Evolutionary conservation across 768 basidiomycete genomes (phyloP).

Genomic region (Chalciporus piperatus): DNA sequence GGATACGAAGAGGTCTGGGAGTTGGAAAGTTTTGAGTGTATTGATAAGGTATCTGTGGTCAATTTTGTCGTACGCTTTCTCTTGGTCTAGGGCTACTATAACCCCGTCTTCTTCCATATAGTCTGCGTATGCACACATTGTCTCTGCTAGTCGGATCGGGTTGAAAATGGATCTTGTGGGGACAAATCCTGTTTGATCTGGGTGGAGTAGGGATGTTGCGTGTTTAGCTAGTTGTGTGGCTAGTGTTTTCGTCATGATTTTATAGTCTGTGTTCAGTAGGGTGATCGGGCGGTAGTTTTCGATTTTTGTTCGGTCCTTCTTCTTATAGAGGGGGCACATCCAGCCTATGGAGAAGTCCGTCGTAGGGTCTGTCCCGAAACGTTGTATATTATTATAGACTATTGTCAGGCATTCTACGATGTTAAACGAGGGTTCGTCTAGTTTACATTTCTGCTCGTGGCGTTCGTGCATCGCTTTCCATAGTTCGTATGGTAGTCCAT

Average conservation of each 20-base stretch:
- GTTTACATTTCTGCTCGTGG: too few species aligned
- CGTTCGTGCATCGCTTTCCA: too few species aligned
- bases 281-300: conserved; percentile 38
- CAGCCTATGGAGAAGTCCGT: conserved; percentile 31
- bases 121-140: conserved; percentile 17
- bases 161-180: conserved; percentile 30
- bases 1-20: not conserved
- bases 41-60: conserved; percentile 28
- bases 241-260: conserved; percentile 28
- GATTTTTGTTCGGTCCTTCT: conserved; percentile 30
- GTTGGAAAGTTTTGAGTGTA: not conserved
- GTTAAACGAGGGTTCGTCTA: too few species aligned
- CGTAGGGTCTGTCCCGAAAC: too few species aligned
- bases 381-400: too few species aligned
- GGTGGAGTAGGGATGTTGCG: conserved; percentile 23
- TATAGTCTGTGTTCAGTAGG: conserved; percentile 34
- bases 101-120: conserved; percentile 25
- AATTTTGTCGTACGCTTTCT: conserved; percentile 40
- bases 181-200: conserved; percentile 40
- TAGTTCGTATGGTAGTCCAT: too few species aligned
- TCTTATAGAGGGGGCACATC: conserved; percentile 42
- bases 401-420: too few species aligned
- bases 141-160: conserved; percentile 27
- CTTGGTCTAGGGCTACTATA: conserved; percentile 36
- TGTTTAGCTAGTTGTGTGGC: conserved; percentile 18